A percentile compares a stretch with the other conserved stretches of the same genome.
phyloP scores from a whole-genome alignment of 2,329 filamentous ascomycete genomes.

The Pleoardoris graminearum region DNA sequence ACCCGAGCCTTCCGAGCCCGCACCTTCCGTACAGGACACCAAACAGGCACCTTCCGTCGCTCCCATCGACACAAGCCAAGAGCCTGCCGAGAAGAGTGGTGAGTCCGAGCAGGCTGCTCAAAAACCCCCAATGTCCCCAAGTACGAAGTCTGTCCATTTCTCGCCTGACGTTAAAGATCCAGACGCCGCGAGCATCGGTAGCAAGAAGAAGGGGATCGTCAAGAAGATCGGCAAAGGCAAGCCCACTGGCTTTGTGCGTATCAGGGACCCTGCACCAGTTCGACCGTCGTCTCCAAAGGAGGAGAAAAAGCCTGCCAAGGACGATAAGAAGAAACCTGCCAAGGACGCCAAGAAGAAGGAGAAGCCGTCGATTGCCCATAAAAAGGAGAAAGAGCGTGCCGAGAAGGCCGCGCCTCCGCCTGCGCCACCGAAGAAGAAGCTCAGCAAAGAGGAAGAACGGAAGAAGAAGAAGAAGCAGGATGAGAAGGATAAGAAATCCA shows the following conservation, averaged over 20 bases:
- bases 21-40: constrained; percentile 4
- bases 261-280: constrained; percentile 29
- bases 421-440: constrained; percentile 25
- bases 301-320: constrained; percentile 31
- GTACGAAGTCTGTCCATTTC: constrained; percentile 42
- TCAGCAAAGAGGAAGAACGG: constrained; percentile 30
- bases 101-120: constrained; percentile 43
- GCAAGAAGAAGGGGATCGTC: constrained; percentile 29
- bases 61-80: constrained; percentile 12
- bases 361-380: constrained; percentile 11
- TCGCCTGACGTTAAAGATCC: constrained; percentile 45
- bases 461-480: constrained; percentile 34
- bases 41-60: constrained; percentile 17
- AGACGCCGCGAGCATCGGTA: constrained; percentile 32
- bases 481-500: constrained; percentile 26
- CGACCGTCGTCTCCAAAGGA: constrained; percentile 30
- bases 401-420: constrained; percentile 13
- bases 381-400: constrained; percentile 8
- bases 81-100: constrained; percentile 38
- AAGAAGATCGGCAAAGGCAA: constrained; percentile 36
- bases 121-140: constrained; percentile 37
- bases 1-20: background rate
- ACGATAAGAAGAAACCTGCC: constrained; percentile 10
- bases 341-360: constrained; percentile 13
- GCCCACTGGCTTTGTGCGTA: constrained; percentile 37